Evolutionary conservation across 352 stramenopile species (phyloP).

Genomic region (Pythium rhizo-oryzae): DNA sequence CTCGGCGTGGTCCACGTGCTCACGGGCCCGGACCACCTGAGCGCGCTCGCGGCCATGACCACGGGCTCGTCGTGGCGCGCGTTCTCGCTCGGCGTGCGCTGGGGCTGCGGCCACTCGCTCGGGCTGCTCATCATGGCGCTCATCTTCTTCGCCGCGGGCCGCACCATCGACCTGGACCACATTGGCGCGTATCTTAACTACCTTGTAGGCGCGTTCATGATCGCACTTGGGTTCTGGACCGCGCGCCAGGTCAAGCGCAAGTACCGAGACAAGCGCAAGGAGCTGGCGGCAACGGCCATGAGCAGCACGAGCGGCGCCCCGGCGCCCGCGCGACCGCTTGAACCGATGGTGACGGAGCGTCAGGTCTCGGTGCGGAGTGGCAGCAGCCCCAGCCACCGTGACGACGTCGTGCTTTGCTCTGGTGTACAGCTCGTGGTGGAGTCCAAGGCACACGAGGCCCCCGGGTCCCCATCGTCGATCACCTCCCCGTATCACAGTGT

Average conservation of each 20-base stretch:
- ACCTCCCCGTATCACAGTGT: background rate
- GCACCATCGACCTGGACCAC: slow-evolving; percentile 40
- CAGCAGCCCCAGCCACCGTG: background rate
- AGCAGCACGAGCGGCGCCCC: slow-evolving; percentile 4
- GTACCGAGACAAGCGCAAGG: slow-evolving; percentile 44
- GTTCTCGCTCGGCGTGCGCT: slow-evolving; percentile 82
- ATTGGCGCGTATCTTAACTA: slow-evolving; percentile 56
- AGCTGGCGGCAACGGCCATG: slow-evolving; percentile 23
- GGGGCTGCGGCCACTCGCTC: slow-evolving; percentile 80
- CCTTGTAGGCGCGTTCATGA: slow-evolving; percentile 64
- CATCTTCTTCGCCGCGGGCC: slow-evolving; percentile 57
- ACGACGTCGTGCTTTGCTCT: background rate
- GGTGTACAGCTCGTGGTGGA: slow-evolving; percentile 6
- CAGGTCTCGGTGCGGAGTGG: no score
- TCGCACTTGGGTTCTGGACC: slow-evolving; percentile 44
- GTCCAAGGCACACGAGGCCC: background rate
- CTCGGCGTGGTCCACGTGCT: slow-evolving; percentile 61
- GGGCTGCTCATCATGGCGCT: slow-evolving; percentile 73
- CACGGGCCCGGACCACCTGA: slow-evolving; percentile 86
- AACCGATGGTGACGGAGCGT: slow-evolving; percentile 1
- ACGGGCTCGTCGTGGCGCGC: slow-evolving; percentile 67
- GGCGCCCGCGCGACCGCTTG: background rate
- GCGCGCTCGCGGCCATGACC: slow-evolving; percentile 81
- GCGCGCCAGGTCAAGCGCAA: slow-evolving; percentile 31
- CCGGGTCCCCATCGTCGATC: background rate